Conservation (phyloP, 805 yeast genomes). For the Saccharomycopsis fermentans region DNA sequence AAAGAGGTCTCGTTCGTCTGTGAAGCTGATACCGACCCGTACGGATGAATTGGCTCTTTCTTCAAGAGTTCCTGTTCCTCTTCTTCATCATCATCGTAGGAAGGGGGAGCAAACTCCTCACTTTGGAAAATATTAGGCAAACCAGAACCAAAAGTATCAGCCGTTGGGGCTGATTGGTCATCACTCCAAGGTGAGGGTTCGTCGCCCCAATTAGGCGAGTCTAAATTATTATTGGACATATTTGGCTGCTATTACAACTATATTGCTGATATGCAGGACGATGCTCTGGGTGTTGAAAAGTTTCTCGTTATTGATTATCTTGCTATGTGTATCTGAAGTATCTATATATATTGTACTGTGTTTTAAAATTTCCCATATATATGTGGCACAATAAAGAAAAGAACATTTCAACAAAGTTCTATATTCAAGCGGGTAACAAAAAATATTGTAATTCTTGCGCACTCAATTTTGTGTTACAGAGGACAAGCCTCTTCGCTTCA, state of each 20-base stretch:
- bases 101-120: conserved; percentile 23
- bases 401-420: no score
- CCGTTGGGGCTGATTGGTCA: background rate
- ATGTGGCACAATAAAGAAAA: no score
- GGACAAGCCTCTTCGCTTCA: no score
- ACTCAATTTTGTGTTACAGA: no score
- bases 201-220: background rate
- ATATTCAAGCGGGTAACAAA: no score
- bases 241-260: background rate
- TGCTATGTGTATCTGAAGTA: no score
- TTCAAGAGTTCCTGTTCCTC: conserved; percentile 20
- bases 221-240: background rate
- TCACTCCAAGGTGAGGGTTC: background rate
- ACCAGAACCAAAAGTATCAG: background rate
- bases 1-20: background rate
- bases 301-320: no score
- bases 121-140: conserved; percentile 19
- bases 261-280: no score
- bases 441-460: no score
- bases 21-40: background rate
- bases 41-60: conserved; percentile 6
- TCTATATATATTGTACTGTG: no score
- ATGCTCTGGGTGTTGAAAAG: no score
- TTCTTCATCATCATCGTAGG: conserved; percentile 12
- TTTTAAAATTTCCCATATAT: no score